A percentile compares a stretch with the other conserved stretches of the same genome.
Conservation (phyloP, 2,329 filamentous ascomycete species). For the Metarhizium rileyi region DNA sequence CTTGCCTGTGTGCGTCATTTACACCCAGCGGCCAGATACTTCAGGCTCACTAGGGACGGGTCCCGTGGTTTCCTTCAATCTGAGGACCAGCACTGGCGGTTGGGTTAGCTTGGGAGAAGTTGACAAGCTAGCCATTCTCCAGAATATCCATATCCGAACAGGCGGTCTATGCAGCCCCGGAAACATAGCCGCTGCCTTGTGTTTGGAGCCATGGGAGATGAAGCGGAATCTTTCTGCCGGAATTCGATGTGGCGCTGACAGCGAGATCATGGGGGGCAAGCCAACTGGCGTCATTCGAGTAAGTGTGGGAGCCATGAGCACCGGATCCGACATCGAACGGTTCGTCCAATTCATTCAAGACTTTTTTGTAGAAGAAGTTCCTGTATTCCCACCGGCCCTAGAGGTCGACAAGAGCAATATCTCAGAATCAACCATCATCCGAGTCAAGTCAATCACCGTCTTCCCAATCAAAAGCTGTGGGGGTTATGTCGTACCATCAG, state of each 20-base stretch:
- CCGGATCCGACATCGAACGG: constrained; percentile 56
- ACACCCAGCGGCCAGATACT: constrained; percentile 30
- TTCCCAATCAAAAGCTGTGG: constrained; percentile 95
- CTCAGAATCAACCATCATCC: constrained; percentile 8
- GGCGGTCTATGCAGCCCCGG: constrained; percentile 90
- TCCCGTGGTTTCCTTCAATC: constrained; percentile 75
- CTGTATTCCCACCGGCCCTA: not conserved
- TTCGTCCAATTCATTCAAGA: constrained; percentile 65
- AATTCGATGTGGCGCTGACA: constrained; percentile 72
- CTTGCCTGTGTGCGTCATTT: constrained; percentile 54
- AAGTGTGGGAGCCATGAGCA: constrained; percentile 89
- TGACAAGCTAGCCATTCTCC: constrained; percentile 73
- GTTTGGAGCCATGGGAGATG: constrained; percentile 71
- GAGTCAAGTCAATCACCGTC: constrained; percentile 57
- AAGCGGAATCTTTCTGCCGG: constrained; percentile 76
- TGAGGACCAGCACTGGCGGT: constrained; percentile 55
- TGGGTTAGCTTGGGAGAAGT: constrained; percentile 80
- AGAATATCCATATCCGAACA: constrained; percentile 74
- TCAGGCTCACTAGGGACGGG: constrained; percentile 41
- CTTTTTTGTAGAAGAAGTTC: constrained; percentile 40
- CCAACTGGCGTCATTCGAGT: constrained; percentile 79
- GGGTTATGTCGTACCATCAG: constrained; percentile 59
- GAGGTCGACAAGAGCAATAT: not conserved
- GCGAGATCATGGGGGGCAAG: constrained; percentile 73
- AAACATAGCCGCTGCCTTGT: constrained; percentile 65